phyloP scores from a whole-genome alignment of 352 stramenopile genomes.

The Globisporangium splendens region DNA sequence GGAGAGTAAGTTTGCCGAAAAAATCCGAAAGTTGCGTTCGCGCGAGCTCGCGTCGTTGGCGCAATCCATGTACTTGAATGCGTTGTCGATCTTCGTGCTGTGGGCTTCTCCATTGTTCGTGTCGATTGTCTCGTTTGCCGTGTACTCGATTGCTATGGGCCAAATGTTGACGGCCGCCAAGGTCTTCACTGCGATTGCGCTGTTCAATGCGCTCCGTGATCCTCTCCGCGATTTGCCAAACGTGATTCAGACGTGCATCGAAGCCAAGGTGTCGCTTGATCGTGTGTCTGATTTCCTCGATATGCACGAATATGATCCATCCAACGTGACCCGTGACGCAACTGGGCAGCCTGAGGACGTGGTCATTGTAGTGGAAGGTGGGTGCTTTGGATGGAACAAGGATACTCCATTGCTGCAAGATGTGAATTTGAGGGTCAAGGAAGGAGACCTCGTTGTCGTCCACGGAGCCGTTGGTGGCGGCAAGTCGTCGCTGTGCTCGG shows the following conservation, averaged over 20 bases:
- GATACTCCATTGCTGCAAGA: conserved; percentile 18
- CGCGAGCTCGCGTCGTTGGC: conserved; percentile 52
- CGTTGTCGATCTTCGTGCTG: conserved; percentile 43
- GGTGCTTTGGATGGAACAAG: conserved; percentile 23
- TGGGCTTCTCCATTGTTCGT: conserved; percentile 21
- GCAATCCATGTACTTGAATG: conserved; percentile 46
- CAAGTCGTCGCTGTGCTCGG: conserved; percentile 44
- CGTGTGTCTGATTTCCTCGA: conserved; percentile 25
- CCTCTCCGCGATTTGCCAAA: conserved; percentile 27
- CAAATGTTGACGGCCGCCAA: conserved; percentile 32
- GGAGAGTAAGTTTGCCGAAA: conserved; percentile 66
- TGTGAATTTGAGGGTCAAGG: conserved; percentile 21
- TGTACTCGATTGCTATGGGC: conserved; percentile 28
- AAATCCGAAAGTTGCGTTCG: conserved; percentile 55
- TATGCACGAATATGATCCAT: conserved; percentile 8
- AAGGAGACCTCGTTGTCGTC: conserved; percentile 43
- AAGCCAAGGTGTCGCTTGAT: conserved; percentile 27
- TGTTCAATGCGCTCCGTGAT: conserved; percentile 37
- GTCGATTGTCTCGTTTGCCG: conserved; percentile 27
- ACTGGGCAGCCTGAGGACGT: not conserved
- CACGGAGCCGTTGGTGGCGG: conserved; percentile 39
- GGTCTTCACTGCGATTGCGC: conserved; percentile 44
- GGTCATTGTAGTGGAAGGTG: conserved; percentile 18
- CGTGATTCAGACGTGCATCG: conserved; percentile 21
- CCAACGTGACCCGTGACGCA: conserved; percentile 11